These are phyloP conservation scores for Heterobasidion irregulare DNA, from an alignment of 1,284 basidiomycete genomes.

Conservation along the genomic window DNA sequence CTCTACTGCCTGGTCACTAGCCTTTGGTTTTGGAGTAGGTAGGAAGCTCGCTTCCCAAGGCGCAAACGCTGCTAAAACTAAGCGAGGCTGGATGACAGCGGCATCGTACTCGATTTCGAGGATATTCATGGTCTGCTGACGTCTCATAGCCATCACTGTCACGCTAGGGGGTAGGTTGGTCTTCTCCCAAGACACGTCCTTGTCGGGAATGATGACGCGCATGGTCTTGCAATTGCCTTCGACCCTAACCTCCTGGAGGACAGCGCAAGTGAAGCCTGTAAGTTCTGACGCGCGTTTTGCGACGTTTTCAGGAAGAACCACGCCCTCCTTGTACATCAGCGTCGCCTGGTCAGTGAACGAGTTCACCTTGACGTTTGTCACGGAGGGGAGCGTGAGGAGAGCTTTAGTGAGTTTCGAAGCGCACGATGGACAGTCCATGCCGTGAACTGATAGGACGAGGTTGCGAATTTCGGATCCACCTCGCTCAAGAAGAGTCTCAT, in stretches of 20 bases:
- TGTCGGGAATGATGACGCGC: constrained; percentile 4
- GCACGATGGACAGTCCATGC: constrained; percentile 15
- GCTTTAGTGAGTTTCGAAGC: constrained; percentile 8
- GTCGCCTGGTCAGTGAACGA: constrained; percentile 10
- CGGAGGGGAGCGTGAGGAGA: constrained; percentile 10
- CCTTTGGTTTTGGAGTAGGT: constrained; percentile 5
- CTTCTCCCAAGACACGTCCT: neutral
- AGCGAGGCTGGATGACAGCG: constrained; percentile 8
- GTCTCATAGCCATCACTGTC: constrained; percentile 1
- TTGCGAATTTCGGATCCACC: constrained; percentile 1
- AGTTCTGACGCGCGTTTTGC: constrained; percentile 8
- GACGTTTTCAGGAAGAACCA: constrained; percentile 8
- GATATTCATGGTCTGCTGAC: neutral
- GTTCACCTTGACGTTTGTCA: constrained; percentile 12
- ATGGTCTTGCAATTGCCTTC: constrained; percentile 6
- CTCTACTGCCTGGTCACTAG: constrained; percentile 1
- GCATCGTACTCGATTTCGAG: constrained; percentile 12
- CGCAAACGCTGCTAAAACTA: constrained; percentile 9
- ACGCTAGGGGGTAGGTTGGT: constrained; percentile 6
- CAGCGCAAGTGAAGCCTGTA: constrained; percentile 10
- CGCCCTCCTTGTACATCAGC: constrained; percentile 9
- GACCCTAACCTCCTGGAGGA: constrained; percentile 3
- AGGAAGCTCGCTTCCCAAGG: constrained; percentile 8
- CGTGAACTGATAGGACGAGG: constrained; percentile 8
- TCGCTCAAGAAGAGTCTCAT: neutral